phyloP scores from a whole-genome alignment of 352 stramenopile species.

The Pythium pyrilobum region DNA sequence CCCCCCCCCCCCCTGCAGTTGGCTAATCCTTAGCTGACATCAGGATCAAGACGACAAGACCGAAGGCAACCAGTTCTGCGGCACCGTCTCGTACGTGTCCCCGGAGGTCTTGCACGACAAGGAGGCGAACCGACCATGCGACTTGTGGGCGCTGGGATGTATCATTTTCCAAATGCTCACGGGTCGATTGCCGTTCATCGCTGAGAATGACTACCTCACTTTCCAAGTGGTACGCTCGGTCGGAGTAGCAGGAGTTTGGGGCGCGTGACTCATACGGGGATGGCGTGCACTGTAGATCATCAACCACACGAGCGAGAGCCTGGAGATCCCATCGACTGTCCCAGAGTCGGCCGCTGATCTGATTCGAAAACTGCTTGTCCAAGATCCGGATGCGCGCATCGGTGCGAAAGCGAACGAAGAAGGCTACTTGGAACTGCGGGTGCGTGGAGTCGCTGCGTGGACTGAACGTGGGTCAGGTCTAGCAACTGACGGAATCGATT shows the following conservation, averaged over 20 bases:
- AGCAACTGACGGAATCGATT: neutral
- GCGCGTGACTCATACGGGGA: neutral
- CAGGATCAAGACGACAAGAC: slow-evolving; percentile 68
- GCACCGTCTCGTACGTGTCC: slow-evolving; percentile 89
- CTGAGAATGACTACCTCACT: slow-evolving; percentile 88
- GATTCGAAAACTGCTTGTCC: slow-evolving; percentile 70
- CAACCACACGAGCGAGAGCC: slow-evolving; percentile 68
- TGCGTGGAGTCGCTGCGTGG: slow-evolving; percentile 7
- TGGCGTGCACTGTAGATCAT: slow-evolving; percentile 45
- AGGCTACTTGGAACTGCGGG: slow-evolving; percentile 64
- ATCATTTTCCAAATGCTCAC: slow-evolving; percentile 88
- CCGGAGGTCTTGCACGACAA: slow-evolving; percentile 89
- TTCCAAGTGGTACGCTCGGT: slow-evolving; percentile 87
- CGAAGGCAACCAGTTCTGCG: slow-evolving; percentile 66
- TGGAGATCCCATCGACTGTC: slow-evolving; percentile 68
- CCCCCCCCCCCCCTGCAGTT: too few species aligned
- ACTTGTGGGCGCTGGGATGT: slow-evolving; percentile 90
- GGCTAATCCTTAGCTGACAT: neutral
- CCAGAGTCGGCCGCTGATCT: slow-evolving; percentile 65
- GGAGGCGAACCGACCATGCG: slow-evolving; percentile 62
- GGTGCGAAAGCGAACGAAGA: slow-evolving; percentile 64
- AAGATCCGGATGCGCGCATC: slow-evolving; percentile 45
- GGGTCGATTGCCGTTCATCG: slow-evolving; percentile 80
- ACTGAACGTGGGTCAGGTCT: neutral
- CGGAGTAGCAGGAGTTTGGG: too few species aligned